Conservation (phyloP, 2,329 filamentous ascomycete genomes). For the Xylariaceae sp. region DNA sequence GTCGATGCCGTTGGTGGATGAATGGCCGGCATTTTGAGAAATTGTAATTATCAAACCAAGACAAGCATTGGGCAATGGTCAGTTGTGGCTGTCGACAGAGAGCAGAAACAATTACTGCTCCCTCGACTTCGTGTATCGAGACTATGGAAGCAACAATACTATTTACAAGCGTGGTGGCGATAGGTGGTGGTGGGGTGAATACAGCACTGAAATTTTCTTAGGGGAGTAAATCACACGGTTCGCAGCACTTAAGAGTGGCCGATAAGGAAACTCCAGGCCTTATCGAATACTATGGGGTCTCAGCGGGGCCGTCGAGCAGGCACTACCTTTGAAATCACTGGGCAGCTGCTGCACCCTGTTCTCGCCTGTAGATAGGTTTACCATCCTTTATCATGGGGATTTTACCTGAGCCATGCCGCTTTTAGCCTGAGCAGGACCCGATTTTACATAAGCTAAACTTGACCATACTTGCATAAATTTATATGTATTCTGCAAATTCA, state of each 20-base stretch:
- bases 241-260: not conserved
- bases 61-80: not conserved
- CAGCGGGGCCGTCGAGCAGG: too few species aligned
- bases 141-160: not conserved
- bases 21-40: conserved; percentile 58
- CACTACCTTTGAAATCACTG: too few species aligned
- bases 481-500: too few species aligned
- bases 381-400: too few species aligned
- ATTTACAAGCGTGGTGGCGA: not conserved
- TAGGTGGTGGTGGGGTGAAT: conserved; percentile 13
- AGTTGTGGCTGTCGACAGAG: not conserved
- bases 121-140: not conserved
- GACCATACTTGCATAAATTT: too few species aligned
- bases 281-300: not conserved
- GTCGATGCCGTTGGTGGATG: conserved; percentile 54
- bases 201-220: conserved; percentile 25
- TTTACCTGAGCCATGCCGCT: too few species aligned
- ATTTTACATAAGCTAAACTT: too few species aligned
- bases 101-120: not conserved
- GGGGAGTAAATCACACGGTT: not conserved
- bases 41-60: not conserved
- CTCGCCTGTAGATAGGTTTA: too few species aligned
- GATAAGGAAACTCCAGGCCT: conserved; percentile 17
- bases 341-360: too few species aligned
- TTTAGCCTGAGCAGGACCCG: too few species aligned